Conservation (phyloP, 2,329 filamentous ascomycete species). For the Lasiodiplodia citricola region DNA sequence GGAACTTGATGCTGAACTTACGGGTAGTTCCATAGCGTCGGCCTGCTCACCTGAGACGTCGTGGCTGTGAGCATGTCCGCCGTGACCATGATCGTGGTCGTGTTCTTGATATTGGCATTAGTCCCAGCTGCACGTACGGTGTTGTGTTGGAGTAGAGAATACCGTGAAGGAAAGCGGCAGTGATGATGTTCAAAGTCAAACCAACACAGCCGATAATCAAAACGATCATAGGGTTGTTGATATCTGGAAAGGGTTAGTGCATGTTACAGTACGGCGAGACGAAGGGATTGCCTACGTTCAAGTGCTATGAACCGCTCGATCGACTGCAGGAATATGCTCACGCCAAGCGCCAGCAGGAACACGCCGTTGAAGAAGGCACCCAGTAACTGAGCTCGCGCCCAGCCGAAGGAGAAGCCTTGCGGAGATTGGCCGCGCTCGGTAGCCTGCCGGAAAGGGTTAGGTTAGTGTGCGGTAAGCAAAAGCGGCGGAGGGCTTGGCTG, state of each 20-base stretch:
- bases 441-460: conserved; percentile 26
- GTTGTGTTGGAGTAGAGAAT: conserved; percentile 31
- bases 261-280: too few relatives aligned
- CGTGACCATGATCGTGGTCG: background rate
- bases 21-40: background rate
- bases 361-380: conserved; percentile 83
- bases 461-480: conserved; percentile 8
- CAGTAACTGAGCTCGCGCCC: conserved; percentile 74
- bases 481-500: background rate
- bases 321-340: conserved; percentile 76
- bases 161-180: conserved; percentile 70
- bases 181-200: conserved; percentile 70
- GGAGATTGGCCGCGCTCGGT: conserved; percentile 62
- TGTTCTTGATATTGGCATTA: background rate
- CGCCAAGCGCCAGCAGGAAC: conserved; percentile 72
- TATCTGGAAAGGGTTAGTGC: conserved; percentile 47
- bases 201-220: conserved; percentile 73
- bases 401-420: conserved; percentile 71
- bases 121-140: too few relatives aligned
- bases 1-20: background rate
- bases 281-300: conserved; percentile 48
- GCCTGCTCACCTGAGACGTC: background rate
- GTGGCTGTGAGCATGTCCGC: background rate
- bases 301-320: conserved; percentile 71
- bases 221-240: conserved; percentile 69